phyloP scores from a whole-genome alignment of 352 stramenopile genomes.

The Phytophthora pistaciae region DNA sequence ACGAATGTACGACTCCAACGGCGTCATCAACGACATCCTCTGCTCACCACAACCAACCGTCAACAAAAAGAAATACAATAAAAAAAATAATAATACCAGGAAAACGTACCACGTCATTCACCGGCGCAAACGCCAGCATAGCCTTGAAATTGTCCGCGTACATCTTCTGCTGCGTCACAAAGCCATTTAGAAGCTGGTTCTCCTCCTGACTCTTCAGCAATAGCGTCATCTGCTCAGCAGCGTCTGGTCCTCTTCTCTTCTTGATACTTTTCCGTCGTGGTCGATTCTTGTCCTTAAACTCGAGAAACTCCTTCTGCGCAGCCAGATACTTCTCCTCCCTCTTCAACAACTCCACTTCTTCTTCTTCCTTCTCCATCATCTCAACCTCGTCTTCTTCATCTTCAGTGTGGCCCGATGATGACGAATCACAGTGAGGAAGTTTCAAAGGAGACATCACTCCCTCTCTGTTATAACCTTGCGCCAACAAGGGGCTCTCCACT shows the following conservation, averaged over 20 bases:
- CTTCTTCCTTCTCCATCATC: constrained; percentile 14
- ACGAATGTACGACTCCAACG: constrained; percentile 78
- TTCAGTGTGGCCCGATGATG: constrained; percentile 25
- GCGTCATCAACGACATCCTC: constrained; percentile 77
- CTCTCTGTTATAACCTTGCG: constrained; percentile 2
- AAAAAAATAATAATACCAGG: not conserved
- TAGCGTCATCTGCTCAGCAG: constrained; percentile 35
- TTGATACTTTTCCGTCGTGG: constrained; percentile 47
- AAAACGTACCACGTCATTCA: constrained; percentile 62
- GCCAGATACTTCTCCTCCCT: constrained; percentile 71
- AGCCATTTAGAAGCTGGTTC: constrained; percentile 52
- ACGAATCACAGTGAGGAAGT: constrained; percentile 26
- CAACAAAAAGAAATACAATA: not conserved
- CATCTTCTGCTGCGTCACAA: constrained; percentile 66
- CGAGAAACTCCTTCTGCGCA: constrained; percentile 70
- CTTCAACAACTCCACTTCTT: constrained; percentile 59
- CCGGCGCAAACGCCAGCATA: constrained; percentile 69
- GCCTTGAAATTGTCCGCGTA: constrained; percentile 78
- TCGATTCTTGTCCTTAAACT: constrained; percentile 50
- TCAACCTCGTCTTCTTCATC: constrained; percentile 30
- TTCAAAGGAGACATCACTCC: constrained; percentile 29
- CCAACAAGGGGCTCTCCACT: constrained; percentile 22
- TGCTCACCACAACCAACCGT: constrained; percentile 16
- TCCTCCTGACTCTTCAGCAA: constrained; percentile 51
- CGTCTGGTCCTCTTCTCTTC: constrained; percentile 38